These are phyloP conservation scores for Agarophyton chilense DNA, from an alignment of 23 red algal species.

Conservation along the genomic window DNA sequence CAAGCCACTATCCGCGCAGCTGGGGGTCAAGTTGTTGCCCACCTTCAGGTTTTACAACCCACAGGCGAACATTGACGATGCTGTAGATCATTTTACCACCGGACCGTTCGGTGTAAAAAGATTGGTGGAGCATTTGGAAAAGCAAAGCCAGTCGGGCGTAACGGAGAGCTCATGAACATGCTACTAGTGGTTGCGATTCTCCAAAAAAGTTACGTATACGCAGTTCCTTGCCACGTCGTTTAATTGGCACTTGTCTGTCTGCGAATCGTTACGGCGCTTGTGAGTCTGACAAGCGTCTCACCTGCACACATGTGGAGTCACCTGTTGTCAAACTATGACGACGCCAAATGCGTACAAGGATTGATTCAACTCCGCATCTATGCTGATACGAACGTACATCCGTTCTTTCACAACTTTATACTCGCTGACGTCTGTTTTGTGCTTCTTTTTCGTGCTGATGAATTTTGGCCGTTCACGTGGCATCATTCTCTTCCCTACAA, in stretches of 20 bases:
- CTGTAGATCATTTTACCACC: constrained; percentile 43
- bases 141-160: neutral
- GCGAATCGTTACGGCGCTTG: neutral
- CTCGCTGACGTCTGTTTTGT: constrained; percentile 4
- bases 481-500: neutral
- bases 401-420: neutral
- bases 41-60: constrained; percentile 55
- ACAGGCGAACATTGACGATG: neutral
- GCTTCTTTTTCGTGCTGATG: neutral
- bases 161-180: neutral
- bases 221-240: neutral
- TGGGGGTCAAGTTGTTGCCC: constrained; percentile 41
- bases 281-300: neutral
- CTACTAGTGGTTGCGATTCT: neutral
- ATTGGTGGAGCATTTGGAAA: constrained; percentile 29
- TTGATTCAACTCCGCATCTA: neutral
- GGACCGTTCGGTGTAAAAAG: constrained; percentile 47
- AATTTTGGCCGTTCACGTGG: neutral
- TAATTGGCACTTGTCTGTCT: neutral
- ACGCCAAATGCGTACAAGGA: neutral
- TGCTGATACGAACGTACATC: constrained; percentile 18
- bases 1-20: constrained; percentile 19
- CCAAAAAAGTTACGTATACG: neutral
- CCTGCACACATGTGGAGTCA: neutral
- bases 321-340: neutral